A percentile compares a stretch with the other conserved stretches of the same genome.
Evolutionary conservation across 345 rosid species (phyloP).

Genomic region (Citrus hindsii): DNA sequence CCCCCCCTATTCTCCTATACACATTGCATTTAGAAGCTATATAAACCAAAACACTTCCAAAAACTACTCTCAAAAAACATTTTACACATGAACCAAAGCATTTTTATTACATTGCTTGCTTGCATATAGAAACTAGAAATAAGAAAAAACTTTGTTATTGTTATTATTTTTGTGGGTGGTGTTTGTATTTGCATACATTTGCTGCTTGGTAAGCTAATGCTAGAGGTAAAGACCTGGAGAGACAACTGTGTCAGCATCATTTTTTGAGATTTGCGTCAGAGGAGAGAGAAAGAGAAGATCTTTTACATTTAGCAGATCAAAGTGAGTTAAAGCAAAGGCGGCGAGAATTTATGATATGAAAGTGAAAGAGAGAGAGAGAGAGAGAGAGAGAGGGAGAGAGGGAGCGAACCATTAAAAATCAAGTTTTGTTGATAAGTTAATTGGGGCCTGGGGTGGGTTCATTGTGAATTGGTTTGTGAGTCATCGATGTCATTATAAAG

Average conservation of each 20-base stretch:
- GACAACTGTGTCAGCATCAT: constrained; percentile 46
- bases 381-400: neutral
- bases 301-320: constrained; percentile 38
- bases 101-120: neutral
- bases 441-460: neutral
- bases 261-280: constrained; percentile 50
- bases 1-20: too few species aligned
- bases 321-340: constrained; percentile 72
- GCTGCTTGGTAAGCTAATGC: neutral
- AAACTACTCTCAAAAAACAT: too few species aligned
- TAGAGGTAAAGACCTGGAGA: constrained; percentile 3
- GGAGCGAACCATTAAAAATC: neutral
- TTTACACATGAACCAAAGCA: too few species aligned
- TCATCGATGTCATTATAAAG: constrained; percentile 21
- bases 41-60: too few species aligned
- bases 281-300: constrained; percentile 26
- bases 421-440: neutral
- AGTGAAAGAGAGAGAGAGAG: neutral
- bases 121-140: neutral
- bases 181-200: neutral
- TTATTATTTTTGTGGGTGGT: neutral
- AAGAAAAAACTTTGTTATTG: neutral
- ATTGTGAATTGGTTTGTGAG: constrained; percentile 18
- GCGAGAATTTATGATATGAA: constrained; percentile 47
- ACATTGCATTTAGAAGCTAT: too few species aligned